Evolutionary conservation across 2,329 filamentous ascomycete species (phyloP).

Genomic region (Didymella glomerata): DNA sequence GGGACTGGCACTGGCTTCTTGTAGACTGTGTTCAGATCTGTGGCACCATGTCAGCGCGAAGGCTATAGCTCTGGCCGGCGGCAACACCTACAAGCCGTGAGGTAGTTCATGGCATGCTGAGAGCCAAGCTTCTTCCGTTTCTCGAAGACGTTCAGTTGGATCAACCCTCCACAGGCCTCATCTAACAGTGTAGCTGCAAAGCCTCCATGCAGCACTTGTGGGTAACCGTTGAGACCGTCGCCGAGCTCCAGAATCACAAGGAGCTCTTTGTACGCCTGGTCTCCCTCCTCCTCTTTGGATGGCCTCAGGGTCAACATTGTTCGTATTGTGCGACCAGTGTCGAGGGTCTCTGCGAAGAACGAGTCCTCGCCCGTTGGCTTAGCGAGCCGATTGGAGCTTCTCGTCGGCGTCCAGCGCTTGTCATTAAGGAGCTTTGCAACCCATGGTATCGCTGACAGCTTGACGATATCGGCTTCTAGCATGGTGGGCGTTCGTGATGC

Average conservation of each 20-base stretch:
- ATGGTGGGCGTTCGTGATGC: conserved; percentile 25
- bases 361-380: conserved; percentile 58
- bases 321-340: conserved; percentile 60
- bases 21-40: conserved; percentile 64
- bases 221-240: conserved; percentile 62
- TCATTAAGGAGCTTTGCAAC: conserved; percentile 56
- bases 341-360: conserved; percentile 63
- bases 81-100: conserved; percentile 48
- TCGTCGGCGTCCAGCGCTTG: conserved; percentile 52
- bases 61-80: not conserved
- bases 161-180: conserved; percentile 63
- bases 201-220: conserved; percentile 65
- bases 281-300: conserved; percentile 25
- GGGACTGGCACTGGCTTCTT: conserved; percentile 62
- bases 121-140: conserved; percentile 13
- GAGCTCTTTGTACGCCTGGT: conserved; percentile 47
- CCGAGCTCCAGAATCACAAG: conserved; percentile 57
- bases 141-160: conserved; percentile 49
- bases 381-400: conserved; percentile 44
- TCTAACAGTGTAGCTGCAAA: conserved; percentile 67
- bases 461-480: conserved; percentile 31
- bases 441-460: conserved; percentile 58
- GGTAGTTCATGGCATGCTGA: conserved; percentile 28
- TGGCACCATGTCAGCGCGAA: conserved; percentile 22
- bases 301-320: conserved; percentile 37